Conservation (phyloP, 257 asterid genomes). For the Gentiana macrophylla region DNA sequence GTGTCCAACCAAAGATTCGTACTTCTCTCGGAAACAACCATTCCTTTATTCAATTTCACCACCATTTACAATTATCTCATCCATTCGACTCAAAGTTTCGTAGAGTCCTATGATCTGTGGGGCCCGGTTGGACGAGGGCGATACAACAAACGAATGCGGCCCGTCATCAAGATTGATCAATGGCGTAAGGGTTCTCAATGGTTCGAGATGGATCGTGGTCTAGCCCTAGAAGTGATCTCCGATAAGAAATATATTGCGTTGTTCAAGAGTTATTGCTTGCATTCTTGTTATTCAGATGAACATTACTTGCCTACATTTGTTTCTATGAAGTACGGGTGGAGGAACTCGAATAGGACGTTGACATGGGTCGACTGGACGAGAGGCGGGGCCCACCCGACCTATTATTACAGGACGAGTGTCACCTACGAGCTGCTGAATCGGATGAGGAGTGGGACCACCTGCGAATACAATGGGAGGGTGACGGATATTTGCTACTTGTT, state of each 20-base stretch:
- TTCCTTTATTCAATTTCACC: constrained; percentile 52
- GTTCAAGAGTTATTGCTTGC: constrained; percentile 41
- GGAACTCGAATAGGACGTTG: constrained; percentile 43
- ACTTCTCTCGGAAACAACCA: constrained; percentile 64
- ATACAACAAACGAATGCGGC: constrained; percentile 45
- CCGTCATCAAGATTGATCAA: constrained; percentile 21
- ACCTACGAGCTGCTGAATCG: constrained; percentile 26
- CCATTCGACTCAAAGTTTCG: constrained; percentile 34
- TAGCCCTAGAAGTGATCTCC: constrained; percentile 33
- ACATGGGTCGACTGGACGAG: constrained; percentile 90
- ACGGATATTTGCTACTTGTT: constrained; percentile 48
- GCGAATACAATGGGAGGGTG: constrained; percentile 43
- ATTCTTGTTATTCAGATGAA: constrained; percentile 67
- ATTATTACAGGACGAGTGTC: constrained; percentile 27
- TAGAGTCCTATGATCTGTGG: constrained; percentile 39
- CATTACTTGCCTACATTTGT: constrained; percentile 60
- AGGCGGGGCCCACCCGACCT: constrained; percentile 71
- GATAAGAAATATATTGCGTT: constrained; percentile 23
- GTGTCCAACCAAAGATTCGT: constrained; percentile 63
- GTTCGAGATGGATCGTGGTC: constrained; percentile 49
- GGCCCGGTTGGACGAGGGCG: constrained; percentile 66
- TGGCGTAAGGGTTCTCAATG: constrained; percentile 81
- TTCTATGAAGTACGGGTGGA: constrained; percentile 28
- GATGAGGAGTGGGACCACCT: constrained; percentile 27
- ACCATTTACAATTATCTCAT: constrained; percentile 44